phyloP scores from a whole-genome alignment of 495 filamentous ascomycete species.

The Talaromyces adpressus region DNA sequence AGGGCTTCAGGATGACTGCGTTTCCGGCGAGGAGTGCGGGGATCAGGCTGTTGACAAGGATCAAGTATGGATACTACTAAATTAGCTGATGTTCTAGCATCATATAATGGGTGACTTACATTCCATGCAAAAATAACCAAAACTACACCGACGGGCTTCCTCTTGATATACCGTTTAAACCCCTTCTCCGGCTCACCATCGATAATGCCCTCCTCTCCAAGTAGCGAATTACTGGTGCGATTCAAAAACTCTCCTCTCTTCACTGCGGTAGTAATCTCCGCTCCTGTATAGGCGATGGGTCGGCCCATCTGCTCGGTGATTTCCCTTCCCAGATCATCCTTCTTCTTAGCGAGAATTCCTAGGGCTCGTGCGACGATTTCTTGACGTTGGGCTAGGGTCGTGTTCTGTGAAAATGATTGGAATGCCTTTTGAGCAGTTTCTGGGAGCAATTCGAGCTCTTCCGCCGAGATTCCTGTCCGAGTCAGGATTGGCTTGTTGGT shows the following conservation, averaged over 20 bases:
- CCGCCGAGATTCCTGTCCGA: constrained; percentile 58
- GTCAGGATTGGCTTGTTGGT: constrained; percentile 73
- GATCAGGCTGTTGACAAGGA: constrained; percentile 82
- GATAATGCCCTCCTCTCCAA: constrained; percentile 45
- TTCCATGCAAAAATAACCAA: constrained; percentile 94
- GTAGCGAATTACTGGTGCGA: constrained; percentile 64
- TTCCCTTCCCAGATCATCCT: constrained; percentile 77
- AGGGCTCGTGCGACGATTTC: constrained; percentile 71
- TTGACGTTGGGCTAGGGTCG: constrained; percentile 59
- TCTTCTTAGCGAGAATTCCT: constrained; percentile 53
- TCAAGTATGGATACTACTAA: constrained; percentile 81
- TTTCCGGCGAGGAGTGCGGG: constrained; percentile 84
- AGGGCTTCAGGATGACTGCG: constrained; percentile 85
- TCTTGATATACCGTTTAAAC: constrained; percentile 82
- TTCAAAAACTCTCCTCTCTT: constrained; percentile 74
- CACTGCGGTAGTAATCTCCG: constrained; percentile 75
- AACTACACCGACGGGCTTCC: constrained; percentile 76
- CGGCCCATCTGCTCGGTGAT: constrained; percentile 92
- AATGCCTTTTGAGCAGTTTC: constrained; percentile 64
- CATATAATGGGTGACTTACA: constrained; percentile 42
- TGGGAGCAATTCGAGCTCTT: constrained; percentile 61
- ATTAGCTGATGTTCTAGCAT: constrained; percentile 5
- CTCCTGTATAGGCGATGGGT: constrained; percentile 75
- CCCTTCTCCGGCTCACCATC: constrained; percentile 74
- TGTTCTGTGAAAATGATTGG: constrained; percentile 57